Base-by-base conservation (phyloP, 108 stramenopile genomes). In the Skeletonema menzelii region DNA sequence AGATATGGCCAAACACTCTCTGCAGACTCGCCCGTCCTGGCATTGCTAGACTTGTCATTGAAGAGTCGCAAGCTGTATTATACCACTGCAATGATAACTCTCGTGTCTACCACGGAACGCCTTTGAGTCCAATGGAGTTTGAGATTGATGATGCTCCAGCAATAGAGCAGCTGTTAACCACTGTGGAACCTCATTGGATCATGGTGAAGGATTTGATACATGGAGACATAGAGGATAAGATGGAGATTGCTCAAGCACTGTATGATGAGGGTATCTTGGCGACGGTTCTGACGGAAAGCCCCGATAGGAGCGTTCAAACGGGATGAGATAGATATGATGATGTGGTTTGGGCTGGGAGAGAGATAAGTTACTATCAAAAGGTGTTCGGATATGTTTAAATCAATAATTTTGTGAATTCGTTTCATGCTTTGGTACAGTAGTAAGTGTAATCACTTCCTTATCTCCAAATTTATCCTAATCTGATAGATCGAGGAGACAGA, bases 81-180 rank as follows among this genome's bases (percentile, higher is more conserved):
- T 99, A 99, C 80, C 99, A 99, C 68, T 97, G 96, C 72, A 84
- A 78, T 28, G 96, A 96, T 60, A 99, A 99, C 74, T 84, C 95
- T 5, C 59, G 95, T 14, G 91, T 85, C 24, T 96, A 90, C 73
- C 95, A 92, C 27, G 96, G 88, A 17, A 90, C 83, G 42, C 88
- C 97, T 22, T 67, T 97, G 63, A 88, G 90, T 70, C 96, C 97
- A 15, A 69, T 99, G 85, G 98, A 99, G 77, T 99, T 98, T 66
- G 98, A 98, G 72, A 82, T 97, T 38, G 99, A 99, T 70, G 99
- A 98, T 70, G 99, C 95, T 5, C 96, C 93, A 4, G 95, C 97
- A 15, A 56, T 99, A 28, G 99, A 99, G 67, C 78, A 79, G 69
- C 77, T 98, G 0, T 56, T 99, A 44, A 90, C 85, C 8, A 97